phyloP scores from a whole-genome alignment of 2,329 filamentous ascomycete genomes.

The Paecilomyces formosus region DNA sequence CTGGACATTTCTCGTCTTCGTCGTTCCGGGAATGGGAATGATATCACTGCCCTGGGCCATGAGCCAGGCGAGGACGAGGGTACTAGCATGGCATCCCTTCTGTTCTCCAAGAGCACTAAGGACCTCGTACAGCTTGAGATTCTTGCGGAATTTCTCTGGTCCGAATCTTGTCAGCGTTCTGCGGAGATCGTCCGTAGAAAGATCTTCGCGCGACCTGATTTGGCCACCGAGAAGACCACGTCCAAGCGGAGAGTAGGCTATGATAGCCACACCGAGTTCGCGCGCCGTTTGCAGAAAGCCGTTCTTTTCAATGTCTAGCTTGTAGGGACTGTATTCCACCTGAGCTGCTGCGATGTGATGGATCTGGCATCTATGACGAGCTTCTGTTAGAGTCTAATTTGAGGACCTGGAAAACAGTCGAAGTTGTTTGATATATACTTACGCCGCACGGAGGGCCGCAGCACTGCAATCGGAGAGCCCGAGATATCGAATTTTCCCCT shows the following conservation, averaged over 20 bases:
- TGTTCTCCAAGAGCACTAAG: not conserved
- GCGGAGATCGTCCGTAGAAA: not conserved
- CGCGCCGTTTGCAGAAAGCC: not conserved
- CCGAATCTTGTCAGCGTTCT: not conserved
- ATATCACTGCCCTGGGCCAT: not conserved
- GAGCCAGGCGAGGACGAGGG: not conserved
- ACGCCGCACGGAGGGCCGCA: not conserved
- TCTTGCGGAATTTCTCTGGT: not conserved
- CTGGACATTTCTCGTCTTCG: not conserved
- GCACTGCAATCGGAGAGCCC: not conserved
- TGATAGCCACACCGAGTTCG: not conserved
- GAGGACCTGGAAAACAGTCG: not conserved
- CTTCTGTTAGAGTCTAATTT: not conserved
- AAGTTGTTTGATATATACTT: not conserved
- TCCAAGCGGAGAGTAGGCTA: not conserved
- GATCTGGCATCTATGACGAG: not conserved
- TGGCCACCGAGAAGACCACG: not conserved
- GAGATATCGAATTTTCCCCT: not conserved
- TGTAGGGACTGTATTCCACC: not conserved
- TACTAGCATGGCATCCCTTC: not conserved
- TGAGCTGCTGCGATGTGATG: not conserved
- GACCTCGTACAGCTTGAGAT: not conserved
- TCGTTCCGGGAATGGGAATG: not conserved
- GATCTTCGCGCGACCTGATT: not conserved
- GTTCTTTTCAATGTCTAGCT: not conserved